Evolutionary conservation across 1,284 basidiomycete species (phyloP).

Genomic region (Cryptococcus amylolentus): DNA sequence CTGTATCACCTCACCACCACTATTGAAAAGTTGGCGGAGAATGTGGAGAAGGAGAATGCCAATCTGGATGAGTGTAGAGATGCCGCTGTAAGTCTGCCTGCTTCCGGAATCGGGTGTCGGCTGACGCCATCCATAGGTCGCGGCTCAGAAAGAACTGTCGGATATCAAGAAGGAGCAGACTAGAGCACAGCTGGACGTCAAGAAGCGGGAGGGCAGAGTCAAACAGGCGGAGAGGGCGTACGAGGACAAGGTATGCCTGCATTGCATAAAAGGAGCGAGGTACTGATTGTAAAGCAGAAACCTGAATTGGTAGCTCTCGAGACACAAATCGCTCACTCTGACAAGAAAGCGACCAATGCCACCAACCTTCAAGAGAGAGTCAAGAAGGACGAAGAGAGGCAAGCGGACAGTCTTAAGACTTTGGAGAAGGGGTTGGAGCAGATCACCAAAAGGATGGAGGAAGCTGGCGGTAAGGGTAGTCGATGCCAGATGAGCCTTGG

Average conservation of each 20-base stretch:
- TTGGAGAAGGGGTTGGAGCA: conserved; percentile 64
- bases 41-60: conserved; percentile 69
- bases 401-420: conserved; percentile 60
- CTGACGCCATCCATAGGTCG: not conserved
- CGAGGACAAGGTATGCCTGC: conserved; percentile 66
- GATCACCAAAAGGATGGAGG: conserved; percentile 67
- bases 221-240: conserved; percentile 77
- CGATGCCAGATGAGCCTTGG: not conserved
- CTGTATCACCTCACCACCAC: conserved; percentile 84
- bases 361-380: conserved; percentile 63
- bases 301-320: conserved; percentile 77
- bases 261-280: not conserved
- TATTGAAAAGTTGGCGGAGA: conserved; percentile 65
- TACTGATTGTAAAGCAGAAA: conserved; percentile 54
- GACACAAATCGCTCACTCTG: conserved; percentile 80
- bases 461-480: conserved; percentile 63
- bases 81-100: conserved; percentile 56
- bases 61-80: conserved; percentile 64
- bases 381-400: conserved; percentile 63
- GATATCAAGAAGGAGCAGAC: conserved; percentile 72
- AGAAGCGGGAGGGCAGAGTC: conserved; percentile 70
- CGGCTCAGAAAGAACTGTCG: not conserved
- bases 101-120: not conserved
- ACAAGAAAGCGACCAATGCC: conserved; percentile 71
- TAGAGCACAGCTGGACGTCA: conserved; percentile 65